Conservation (phyloP, 805 yeast genomes). For the Starmerella roubikii region DNA sequence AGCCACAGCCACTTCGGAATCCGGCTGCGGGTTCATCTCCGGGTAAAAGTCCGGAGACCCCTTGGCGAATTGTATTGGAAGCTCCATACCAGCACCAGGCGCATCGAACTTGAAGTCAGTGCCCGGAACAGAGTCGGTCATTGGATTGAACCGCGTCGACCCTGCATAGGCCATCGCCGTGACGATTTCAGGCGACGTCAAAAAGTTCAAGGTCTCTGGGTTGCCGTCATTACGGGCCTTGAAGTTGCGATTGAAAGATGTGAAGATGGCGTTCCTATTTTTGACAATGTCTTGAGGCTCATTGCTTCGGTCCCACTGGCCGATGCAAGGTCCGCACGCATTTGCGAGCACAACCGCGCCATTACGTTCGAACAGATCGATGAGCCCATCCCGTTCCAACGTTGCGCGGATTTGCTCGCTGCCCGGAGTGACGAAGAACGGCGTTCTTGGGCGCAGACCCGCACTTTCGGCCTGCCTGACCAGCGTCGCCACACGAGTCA, state of each 20-base stretch:
- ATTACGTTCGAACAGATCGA: constrained; percentile 61
- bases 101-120: constrained; percentile 61
- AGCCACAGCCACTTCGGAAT: constrained; percentile 43
- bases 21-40: constrained; percentile 48
- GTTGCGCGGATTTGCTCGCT: constrained; percentile 97
- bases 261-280: constrained; percentile 70
- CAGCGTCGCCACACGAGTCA: constrained; percentile 89
- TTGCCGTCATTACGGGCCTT: constrained; percentile 97
- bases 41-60: constrained; percentile 64
- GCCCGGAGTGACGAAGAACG: constrained; percentile 94
- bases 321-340: constrained; percentile 99
- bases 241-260: constrained; percentile 96
- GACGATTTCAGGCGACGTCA: constrained; percentile 97
- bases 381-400: constrained; percentile 85
- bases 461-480: constrained; percentile 74
- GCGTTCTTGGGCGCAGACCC: constrained; percentile 80
- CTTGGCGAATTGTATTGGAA: constrained; percentile 55
- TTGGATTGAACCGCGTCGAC: constrained; percentile 80
- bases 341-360: constrained; percentile 92
- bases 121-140: constrained; percentile 63
- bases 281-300: constrained; percentile 37
- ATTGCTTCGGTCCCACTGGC: constrained; percentile 85
- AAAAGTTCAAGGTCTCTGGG: constrained; percentile 91
- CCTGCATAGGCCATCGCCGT: constrained; percentile 96
- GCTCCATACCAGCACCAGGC: constrained; percentile 54